These are phyloP conservation scores for Samsoniella hepiali DNA, from an alignment of 2,329 filamentous ascomycete genomes.

Conservation along the genomic window DNA sequence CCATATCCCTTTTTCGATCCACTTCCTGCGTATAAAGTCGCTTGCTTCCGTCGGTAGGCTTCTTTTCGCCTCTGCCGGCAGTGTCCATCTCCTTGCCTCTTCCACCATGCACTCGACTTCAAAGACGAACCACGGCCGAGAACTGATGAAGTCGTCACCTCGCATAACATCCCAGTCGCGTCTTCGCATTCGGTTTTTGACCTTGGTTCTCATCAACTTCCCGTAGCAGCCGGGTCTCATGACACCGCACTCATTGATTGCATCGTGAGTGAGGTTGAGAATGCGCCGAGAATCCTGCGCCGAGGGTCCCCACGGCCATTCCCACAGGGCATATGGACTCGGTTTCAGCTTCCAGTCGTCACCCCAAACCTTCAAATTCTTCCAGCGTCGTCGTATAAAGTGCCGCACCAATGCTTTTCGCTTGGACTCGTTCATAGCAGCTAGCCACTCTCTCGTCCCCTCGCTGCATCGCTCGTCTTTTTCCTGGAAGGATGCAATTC, in stretches of 20 bases:
- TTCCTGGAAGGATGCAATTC: background rate
- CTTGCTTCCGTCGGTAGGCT: background rate
- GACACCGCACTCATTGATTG: background rate
- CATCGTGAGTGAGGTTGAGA: background rate
- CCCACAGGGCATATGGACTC: background rate
- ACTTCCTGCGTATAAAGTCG: background rate
- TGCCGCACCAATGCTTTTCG: background rate
- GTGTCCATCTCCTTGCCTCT: background rate
- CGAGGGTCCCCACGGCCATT: background rate
- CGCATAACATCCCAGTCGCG: background rate
- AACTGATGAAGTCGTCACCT: conserved; percentile 3
- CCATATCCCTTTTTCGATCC: conserved; percentile 1
- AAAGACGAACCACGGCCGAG: conserved; percentile 10
- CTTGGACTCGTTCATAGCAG: background rate
- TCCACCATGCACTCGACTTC: conserved; percentile 10
- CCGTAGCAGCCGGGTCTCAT: background rate
- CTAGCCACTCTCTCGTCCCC: background rate
- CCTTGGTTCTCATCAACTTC: background rate
- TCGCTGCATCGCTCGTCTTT: background rate
- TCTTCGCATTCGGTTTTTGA: background rate
- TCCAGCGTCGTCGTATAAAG: conserved; percentile 3
- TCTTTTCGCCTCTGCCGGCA: background rate
- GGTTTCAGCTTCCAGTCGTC: background rate
- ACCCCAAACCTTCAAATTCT: background rate
- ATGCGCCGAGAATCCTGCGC: background rate